These are phyloP conservation scores for Dentipellis fragilis DNA, from an alignment of 768 basidiomycete species.

Conservation along the genomic window DNA sequence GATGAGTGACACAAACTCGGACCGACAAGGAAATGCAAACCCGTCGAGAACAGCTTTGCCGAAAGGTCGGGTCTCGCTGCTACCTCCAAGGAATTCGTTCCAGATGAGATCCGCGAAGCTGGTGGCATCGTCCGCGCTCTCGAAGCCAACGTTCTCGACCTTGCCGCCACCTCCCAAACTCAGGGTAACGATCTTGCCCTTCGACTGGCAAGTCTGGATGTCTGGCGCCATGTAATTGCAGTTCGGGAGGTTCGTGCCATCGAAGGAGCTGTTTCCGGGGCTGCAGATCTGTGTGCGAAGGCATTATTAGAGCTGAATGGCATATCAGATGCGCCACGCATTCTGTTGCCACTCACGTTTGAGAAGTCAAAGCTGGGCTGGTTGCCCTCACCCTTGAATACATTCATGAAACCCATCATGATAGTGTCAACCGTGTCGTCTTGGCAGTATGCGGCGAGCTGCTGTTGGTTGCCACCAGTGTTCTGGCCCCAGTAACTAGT, in stretches of 20 bases:
- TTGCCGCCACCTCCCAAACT: slow-evolving; percentile 32
- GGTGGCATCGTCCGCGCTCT: slow-evolving; percentile 17
- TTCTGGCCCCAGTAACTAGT: not conserved
- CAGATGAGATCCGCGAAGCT: not conserved
- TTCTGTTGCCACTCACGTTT: slow-evolving; percentile 22
- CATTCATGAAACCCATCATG: not conserved
- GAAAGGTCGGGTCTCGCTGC: slow-evolving; percentile 35
- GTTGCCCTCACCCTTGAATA: slow-evolving; percentile 16
- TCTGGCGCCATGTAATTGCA: slow-evolving; percentile 31
- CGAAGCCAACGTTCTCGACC: slow-evolving; percentile 29
- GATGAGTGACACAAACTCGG: not conserved
- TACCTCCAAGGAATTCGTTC: not conserved
- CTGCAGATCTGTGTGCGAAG: slow-evolving; percentile 31
- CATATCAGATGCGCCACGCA: not conserved
- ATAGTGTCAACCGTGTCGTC: not conserved
- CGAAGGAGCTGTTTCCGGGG: slow-evolving; percentile 28
- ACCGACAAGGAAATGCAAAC: slow-evolving; percentile 17
- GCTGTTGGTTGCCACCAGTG: not conserved
- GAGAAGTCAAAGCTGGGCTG: slow-evolving; percentile 58
- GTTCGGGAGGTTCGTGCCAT: slow-evolving; percentile 30
- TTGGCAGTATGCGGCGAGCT: not conserved
- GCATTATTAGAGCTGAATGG: not conserved
- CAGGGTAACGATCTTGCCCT: slow-evolving; percentile 37
- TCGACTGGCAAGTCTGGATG: slow-evolving; percentile 35
- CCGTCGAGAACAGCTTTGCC: slow-evolving; percentile 37